Base-by-base conservation (phyloP, 352 stramenopile genomes). In the Globisporangium apiculatum region DNA sequence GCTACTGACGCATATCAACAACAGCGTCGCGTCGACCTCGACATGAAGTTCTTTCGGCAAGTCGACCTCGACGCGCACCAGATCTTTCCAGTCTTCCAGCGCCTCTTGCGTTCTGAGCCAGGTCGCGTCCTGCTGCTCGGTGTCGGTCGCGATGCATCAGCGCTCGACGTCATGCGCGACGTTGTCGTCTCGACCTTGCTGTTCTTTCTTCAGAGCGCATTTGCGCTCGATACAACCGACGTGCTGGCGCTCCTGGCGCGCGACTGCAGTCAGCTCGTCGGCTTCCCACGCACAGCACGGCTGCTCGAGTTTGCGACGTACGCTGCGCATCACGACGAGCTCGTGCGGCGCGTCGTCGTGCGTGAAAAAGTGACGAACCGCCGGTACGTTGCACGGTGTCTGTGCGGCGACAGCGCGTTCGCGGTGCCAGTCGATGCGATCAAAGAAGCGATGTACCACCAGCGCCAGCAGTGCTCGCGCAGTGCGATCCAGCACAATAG, bases 31-130 rank as follows among this genome's bases (percentile, higher is more conserved):
- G 14, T 49, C 18, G 54, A 53, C 17, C 18, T 61, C 18, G 54
- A 65, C 36, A 18, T 51, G 10, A 51, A 61, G 31, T 68, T 79
- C 41, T 62, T 83, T 31, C 65, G 69, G 37, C 67, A 79, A 38
- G 53, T 86, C n/a, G 53, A 82, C 0, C 64, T 72, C 38, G 55
- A 84, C 31, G 61, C 69, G 1, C 58, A 65, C 8, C 56, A 63
- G 7, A 64, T 81, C 18, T 75, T 85, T 9, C 67, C 71, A 2
- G 55, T 81, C 36, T 57, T 82, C 4, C 73, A 86, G 53, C 75
- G 77, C 3, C 63, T 74, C 42, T 54, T 87, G 45, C 75, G 69
- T 42, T 52, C 71, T 47, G 67, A 80, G 38, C 60, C 64, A 38
- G 72, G 66, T 3, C 60, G 64, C 36, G 73, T 87, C 12, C 53